Evolutionary conservation across 202 grass and related monocot genomes (phyloP), one percentile per base, ranked within the genome.

Genomic region (Saccharum hybrid): DNA sequence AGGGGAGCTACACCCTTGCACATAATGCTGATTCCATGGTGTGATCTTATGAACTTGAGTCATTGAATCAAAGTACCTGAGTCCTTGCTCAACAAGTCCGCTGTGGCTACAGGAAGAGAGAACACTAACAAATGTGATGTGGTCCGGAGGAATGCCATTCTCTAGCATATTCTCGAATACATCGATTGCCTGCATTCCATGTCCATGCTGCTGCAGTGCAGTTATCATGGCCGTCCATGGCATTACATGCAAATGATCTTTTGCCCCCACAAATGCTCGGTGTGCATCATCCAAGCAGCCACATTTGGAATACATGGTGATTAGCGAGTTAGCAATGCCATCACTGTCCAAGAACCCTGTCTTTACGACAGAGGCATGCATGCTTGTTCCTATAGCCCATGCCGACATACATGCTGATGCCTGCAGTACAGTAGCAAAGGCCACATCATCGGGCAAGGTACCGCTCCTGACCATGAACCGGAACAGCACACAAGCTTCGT

Each of bases 131-230:
- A 92, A 92, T 57, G 87, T 89, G 36, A 92, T 72, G 68, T 92
- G 88, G 26, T 92, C 90, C 2, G 87, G 87, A 61, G 21, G 46
- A 28, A 92, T 79, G 2, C 81, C 87, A 46, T 75, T 65, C 63
- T 85, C 30, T 26, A 87, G 23, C 84, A 90, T 87, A 71, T 22
- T 30, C 21, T 90, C 52, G 2, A 92, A 90, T 46, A 92, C 41
- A 49, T 67, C 38, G 49, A 87, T 78, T 45, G 76, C 90, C 56
- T 39, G 42, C 3, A 28, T 9, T 59, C 69, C 90, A 6, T 79
- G 68, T 38, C 90, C 90, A 15, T 92, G 85, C 78, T 92, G 90
- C 78, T 92, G 90, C 21, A 92, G 81, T 40, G 87, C 90, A 60
- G 90, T 74, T 51, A 92, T 87, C 81, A 90, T 87, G 73, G 90